Evolutionary conservation across 345 rosid species (phyloP), one percentile per base, ranked within the genome.

Genomic region (Firmiana major): DNA sequence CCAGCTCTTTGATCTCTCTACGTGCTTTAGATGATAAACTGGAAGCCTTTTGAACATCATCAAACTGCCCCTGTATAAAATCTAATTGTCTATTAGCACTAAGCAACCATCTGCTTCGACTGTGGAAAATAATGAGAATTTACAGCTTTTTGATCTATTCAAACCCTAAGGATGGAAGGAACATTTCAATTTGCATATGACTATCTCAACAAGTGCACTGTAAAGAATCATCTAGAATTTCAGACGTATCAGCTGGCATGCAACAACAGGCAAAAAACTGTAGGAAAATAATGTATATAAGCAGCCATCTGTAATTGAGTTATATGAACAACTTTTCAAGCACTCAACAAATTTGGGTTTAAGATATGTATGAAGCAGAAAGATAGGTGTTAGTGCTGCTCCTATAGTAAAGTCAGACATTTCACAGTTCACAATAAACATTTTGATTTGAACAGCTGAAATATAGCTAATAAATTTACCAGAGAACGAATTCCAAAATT

Each of bases 1-100:
- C 97, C 92, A 95, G 53, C 71, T 91, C 92, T 83, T 88, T 93
- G 55, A 42, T 48, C 82, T 92, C 93, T 87, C 90, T 89, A 38
- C 90, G 93, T 68, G 90, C 82, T 82, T 45, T 38, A 12, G 69
- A 64, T 19, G 48, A 38, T 64, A 40, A 68, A 24, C 1, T 68
- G 19, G 55, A 38, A 68, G 38, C 55, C 38, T 68, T 68, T 45
- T 13, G 73, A 45, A 68, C 73, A 68, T 68, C 73, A 68, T 68
- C 73, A 45, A 68, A 68, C 73, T 17, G 2, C 1, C 38, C 55
- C 73, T 45, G 26, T 1, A 73, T 73, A 74, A 63, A 46, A 17
- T 16, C 19, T 24, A 26, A 17, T 17, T 60, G 16, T 12, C 28
- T 10, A 57, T 62, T 22, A 45, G 43, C 22, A 24, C 22, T 73